Conservation (phyloP, 2,329 filamentous ascomycete species). For the Colletotrichum sp. region DNA sequence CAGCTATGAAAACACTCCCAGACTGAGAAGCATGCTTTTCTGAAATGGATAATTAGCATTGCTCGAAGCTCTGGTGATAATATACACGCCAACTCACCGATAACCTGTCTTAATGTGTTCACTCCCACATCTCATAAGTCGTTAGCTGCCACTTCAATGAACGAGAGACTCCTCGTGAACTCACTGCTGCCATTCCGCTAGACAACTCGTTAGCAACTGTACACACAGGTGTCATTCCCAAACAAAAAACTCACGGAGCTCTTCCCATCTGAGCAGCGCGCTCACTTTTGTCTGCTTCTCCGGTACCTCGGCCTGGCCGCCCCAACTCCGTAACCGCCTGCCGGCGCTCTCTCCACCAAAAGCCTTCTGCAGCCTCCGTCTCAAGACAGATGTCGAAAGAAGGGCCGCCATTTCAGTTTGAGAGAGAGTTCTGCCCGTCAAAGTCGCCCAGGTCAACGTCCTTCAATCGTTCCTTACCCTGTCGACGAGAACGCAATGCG, state of each 20-base stretch:
- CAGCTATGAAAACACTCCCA: background rate
- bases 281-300: background rate
- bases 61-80: background rate
- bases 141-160: background rate
- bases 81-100: background rate
- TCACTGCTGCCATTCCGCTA: conserved; percentile 18
- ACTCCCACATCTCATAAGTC: background rate
- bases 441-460: background rate
- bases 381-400: background rate
- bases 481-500: background rate
- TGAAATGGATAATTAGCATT: background rate
- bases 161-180: background rate
- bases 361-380: background rate
- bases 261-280: background rate
- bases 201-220: background rate
- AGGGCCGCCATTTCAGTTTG: background rate
- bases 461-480: background rate
- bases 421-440: background rate
- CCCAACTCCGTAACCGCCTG: background rate
- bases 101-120: conserved; percentile 13
- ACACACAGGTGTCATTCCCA: background rate
- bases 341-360: background rate
- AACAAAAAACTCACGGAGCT: background rate
- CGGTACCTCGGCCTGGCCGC: background rate
- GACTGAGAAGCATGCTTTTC: background rate